Base-by-base conservation (phyloP, 1,139 yeast species). In the Geotrichum candidum region DNA sequence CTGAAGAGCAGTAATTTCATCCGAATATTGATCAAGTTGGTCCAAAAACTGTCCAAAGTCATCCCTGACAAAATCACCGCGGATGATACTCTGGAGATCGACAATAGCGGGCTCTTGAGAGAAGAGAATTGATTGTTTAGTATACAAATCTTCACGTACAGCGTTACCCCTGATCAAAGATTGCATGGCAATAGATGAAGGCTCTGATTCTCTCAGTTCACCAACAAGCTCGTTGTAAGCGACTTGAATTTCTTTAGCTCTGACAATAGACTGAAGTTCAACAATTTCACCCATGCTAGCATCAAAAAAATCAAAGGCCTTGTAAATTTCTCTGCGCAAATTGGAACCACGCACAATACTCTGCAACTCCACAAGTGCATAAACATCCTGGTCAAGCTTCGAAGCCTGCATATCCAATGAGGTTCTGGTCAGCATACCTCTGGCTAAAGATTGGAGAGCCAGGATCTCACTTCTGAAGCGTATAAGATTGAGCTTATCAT, bases 221-320 rank as follows among this genome's bases (percentile, higher is more conserved):
- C 31, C 41, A 15, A 45, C 27, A 46, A 53, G 58, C 7, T 57
- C 58, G 23, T 23, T 82, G 73, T 90, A 95, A 0, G 96, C 95
- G 53, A 78, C 80, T 35, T 87, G 86, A 60, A 87, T 86, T 64
- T 84, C 82, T 64, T 81, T 78, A 51, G 90, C 86, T 62, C 91
- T 82, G 57, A 92, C 81, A 52, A 79, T 78, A 53, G 92, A 86
- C 74, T 94, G 99, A 15, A 91, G 83, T 68, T 79, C 82, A 63
- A 90, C 78, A 13, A 94, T 83, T 51, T 81, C 79, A 15, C 79
- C 80, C 54, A 82, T 71, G 67, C 88, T 84, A 2, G 73, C 71
- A 23, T 72, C 72, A 73, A 90, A 92, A 72, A 84, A 80, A 1
- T 73, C 73, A 66, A 78, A 75, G 67, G 84, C 78, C 2, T 77